These are phyloP conservation scores for Penicillium canescens DNA, from an alignment of 495 filamentous ascomycete genomes.

Conservation along the genomic window DNA sequence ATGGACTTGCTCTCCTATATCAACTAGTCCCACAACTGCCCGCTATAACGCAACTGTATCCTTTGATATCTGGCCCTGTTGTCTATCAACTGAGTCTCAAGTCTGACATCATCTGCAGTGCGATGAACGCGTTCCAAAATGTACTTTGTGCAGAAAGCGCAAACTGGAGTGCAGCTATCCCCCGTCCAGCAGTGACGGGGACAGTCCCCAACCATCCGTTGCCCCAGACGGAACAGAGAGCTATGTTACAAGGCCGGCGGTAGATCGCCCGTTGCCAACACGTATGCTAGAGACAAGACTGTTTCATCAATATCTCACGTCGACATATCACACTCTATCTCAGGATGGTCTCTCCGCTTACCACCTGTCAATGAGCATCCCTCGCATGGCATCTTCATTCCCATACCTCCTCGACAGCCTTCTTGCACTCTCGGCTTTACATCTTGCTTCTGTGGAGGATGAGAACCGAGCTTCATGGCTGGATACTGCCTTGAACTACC, in stretches of 20 bases:
- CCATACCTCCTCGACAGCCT: constrained; percentile 49
- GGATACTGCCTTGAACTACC: constrained; percentile 36
- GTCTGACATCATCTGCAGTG: constrained; percentile 27
- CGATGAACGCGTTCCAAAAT: constrained; percentile 36
- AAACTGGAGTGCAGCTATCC: constrained; percentile 40
- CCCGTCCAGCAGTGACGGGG: constrained; percentile 20
- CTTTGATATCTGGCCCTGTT: too few relatives aligned
- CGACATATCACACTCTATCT: constrained; percentile 33
- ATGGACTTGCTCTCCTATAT: too few relatives aligned
- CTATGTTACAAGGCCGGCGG: constrained; percentile 9
- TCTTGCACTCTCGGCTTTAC: constrained; percentile 47
- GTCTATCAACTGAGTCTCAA: too few relatives aligned
- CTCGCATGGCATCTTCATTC: constrained; percentile 42
- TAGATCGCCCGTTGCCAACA: constrained; percentile 16
- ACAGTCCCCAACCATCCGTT: constrained; percentile 25
- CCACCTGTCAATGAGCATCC: constrained; percentile 44
- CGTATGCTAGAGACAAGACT: constrained; percentile 41
- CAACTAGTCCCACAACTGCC: too few relatives aligned
- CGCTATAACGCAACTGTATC: too few relatives aligned
- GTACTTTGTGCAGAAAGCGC: constrained; percentile 37
- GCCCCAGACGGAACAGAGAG: constrained; percentile 23
- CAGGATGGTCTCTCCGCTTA: constrained; percentile 28
- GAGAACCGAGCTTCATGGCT: constrained; percentile 32
- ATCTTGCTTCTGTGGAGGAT: constrained; percentile 39
- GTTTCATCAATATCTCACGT: constrained; percentile 40